Evolutionary conservation across 495 filamentous ascomycete species (phyloP).

Genomic region (Daldinia loculata): DNA sequence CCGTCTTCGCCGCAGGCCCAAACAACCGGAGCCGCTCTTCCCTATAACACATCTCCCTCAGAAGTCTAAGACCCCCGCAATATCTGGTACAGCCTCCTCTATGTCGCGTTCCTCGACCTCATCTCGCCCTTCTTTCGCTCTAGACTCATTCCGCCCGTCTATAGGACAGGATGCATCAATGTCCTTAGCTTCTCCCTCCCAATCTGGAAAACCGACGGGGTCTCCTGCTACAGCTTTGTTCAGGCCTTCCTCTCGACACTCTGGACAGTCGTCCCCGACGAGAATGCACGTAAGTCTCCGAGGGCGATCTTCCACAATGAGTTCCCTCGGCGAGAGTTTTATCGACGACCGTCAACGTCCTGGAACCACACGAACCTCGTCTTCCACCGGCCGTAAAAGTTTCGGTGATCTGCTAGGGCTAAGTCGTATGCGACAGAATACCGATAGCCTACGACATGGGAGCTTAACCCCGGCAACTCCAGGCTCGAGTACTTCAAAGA

Average conservation of each 20-base stretch:
- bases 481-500: slow-evolving; percentile 70
- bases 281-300: slow-evolving; percentile 64
- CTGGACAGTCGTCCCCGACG: slow-evolving; percentile 75
- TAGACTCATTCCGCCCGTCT: slow-evolving; percentile 62
- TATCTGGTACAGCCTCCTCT: slow-evolving; percentile 46
- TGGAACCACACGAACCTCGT: slow-evolving; percentile 73
- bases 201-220: slow-evolving; percentile 42
- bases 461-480: slow-evolving; percentile 72
- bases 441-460: slow-evolving; percentile 70
- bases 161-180: slow-evolving; percentile 54
- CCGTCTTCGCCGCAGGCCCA: slow-evolving; percentile 77
- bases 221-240: slow-evolving; percentile 65
- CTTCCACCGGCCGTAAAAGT: slow-evolving; percentile 87
- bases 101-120: slow-evolving; percentile 44
- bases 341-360: slow-evolving; percentile 65
- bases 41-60: slow-evolving; percentile 73
- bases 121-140: slow-evolving; percentile 44
- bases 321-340: slow-evolving; percentile 72
- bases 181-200: slow-evolving; percentile 47
- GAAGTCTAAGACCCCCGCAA: slow-evolving; percentile 55
- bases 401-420: slow-evolving; percentile 87
- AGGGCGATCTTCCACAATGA: slow-evolving; percentile 89
- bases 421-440: slow-evolving; percentile 77
- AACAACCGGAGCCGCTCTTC: slow-evolving; percentile 85
- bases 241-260: slow-evolving; percentile 71